Evolutionary conservation across 345 rosid species (phyloP).

Genomic region (Linum trigynum): DNA sequence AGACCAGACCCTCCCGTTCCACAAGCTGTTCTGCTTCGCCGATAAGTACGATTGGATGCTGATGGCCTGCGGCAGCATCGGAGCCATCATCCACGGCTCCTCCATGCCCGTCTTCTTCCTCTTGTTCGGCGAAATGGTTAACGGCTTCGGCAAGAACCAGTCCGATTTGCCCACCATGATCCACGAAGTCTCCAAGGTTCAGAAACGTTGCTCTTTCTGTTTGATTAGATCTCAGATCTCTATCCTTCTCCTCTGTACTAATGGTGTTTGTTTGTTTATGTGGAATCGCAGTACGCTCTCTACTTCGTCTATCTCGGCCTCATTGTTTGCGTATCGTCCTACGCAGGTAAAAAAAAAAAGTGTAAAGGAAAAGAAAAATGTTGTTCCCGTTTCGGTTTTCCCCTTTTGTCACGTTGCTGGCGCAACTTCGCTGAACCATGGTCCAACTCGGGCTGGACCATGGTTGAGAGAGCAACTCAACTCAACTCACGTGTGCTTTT

Average conservation of each 20-base stretch:
- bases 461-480: too few species aligned
- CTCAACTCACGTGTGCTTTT: slow-evolving; percentile 14
- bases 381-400: not conserved
- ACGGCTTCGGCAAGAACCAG: slow-evolving; percentile 96
- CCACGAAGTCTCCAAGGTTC: slow-evolving; percentile 82
- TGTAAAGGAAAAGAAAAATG: not conserved
- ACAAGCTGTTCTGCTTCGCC: slow-evolving; percentile 86
- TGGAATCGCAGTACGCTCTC: slow-evolving; percentile 72
- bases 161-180: slow-evolving; percentile 81
- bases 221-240: slow-evolving; percentile 34
- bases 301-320: slow-evolving; percentile 94
- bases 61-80: slow-evolving; percentile 72
- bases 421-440: not conserved
- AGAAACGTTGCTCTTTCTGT: not conserved
- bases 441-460: not conserved
- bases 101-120: slow-evolving; percentile 97
- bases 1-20: slow-evolving; percentile 89
- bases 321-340: slow-evolving; percentile 90
- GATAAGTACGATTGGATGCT: slow-evolving; percentile 73
- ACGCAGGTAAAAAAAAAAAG: slow-evolving; percentile 50
- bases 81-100: slow-evolving; percentile 90
- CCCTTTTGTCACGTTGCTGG: not conserved
- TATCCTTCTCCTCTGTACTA: slow-evolving; percentile 18
- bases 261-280: slow-evolving; percentile 10
- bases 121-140: slow-evolving; percentile 94